These are phyloP conservation scores for Aquanectria penicillioides DNA, from an alignment of 2,329 filamentous ascomycete species.

Conservation along the genomic window DNA sequence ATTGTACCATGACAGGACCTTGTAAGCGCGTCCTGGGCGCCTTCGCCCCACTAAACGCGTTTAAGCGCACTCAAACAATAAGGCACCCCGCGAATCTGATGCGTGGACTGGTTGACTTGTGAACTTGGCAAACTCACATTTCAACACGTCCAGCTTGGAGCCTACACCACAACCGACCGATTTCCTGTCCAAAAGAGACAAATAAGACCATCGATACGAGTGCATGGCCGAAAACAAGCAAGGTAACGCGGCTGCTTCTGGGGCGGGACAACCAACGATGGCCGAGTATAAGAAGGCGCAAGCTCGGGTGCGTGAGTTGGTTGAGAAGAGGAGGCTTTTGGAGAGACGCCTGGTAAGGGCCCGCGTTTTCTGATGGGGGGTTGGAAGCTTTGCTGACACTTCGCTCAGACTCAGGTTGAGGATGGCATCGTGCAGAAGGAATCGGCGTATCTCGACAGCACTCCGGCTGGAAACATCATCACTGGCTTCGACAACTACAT, in stretches of 20 bases:
- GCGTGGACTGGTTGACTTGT: constrained; percentile 14
- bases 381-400: constrained; percentile 25
- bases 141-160: background rate
- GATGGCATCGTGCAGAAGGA: constrained; percentile 87
- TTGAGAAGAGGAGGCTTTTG: constrained; percentile 54
- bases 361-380: constrained; percentile 45
- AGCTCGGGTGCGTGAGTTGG: constrained; percentile 57
- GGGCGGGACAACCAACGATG: constrained; percentile 48
- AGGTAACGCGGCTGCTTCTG: constrained; percentile 32
- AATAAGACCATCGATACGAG: background rate
- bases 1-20: no score
- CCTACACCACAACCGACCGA: background rate
- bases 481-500: constrained; percentile 98
- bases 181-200: background rate
- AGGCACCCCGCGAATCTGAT: constrained; percentile 24
- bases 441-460: constrained; percentile 89
- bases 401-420: constrained; percentile 62
- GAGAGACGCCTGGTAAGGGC: constrained; percentile 50
- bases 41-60: background rate
- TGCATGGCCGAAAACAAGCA: constrained; percentile 50
- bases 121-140: constrained; percentile 13
- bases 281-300: constrained; percentile 63
- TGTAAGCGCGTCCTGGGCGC: constrained; percentile 2
- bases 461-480: constrained; percentile 91
- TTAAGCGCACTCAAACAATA: constrained; percentile 4